Conservation (phyloP, 768 basidiomycete species). For the Termitomyces sp. region DNA sequence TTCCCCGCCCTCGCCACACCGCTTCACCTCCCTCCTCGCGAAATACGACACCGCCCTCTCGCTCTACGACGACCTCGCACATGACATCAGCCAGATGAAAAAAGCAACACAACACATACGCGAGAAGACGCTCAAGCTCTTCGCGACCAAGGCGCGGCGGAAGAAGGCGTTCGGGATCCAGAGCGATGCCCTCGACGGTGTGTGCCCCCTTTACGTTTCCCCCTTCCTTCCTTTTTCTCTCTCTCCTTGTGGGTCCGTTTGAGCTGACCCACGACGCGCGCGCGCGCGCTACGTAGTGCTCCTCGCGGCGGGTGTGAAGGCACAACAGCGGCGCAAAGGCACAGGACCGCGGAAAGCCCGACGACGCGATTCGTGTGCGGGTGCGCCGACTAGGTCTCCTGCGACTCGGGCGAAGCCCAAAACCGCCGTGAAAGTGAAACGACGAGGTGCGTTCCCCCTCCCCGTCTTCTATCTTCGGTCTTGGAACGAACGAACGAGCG, state of each 20-base stretch:
- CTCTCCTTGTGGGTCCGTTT: too few species aligned
- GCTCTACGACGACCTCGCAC: conserved; percentile 5
- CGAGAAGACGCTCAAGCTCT: conserved; percentile 5
- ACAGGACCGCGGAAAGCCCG: neutral
- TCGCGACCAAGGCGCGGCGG: conserved; percentile 3
- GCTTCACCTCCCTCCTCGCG: neutral
- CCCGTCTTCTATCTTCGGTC: too few species aligned
- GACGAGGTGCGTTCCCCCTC: neutral
- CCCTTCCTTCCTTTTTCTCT: too few species aligned
- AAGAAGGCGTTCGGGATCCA: conserved; percentile 2
- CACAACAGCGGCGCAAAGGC: conserved; percentile 10
- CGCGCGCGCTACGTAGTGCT: neutral
- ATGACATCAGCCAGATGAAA: conserved; percentile 2
- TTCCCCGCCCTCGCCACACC: too few species aligned
- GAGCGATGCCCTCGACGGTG: conserved; percentile 4
- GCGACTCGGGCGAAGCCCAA: neutral
- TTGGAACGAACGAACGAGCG: too few species aligned
- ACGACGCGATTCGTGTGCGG: too few species aligned
- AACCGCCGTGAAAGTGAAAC: neutral
- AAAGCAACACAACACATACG: conserved; percentile 5
- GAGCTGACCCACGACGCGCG: too few species aligned
- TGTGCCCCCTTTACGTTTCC: too few species aligned
- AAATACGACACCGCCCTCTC: conserved; percentile 6
- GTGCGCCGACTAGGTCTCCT: too few species aligned
- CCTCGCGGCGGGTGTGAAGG: conserved; percentile 8